Base-by-base conservation (phyloP, 805 yeast species). In the Cyberlindnera euphorbiiphila region DNA sequence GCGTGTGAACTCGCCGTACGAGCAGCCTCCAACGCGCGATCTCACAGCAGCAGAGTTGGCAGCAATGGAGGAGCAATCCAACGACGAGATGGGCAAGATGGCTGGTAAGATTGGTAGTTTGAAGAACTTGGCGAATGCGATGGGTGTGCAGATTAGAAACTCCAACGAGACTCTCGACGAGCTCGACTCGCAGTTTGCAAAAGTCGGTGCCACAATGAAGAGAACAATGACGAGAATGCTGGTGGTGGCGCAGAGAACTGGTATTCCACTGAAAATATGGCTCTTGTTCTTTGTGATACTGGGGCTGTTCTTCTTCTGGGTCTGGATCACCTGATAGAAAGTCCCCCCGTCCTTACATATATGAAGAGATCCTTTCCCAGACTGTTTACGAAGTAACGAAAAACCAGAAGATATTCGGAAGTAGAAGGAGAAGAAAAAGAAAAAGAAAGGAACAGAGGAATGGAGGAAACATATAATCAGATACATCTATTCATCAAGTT, bases 261-360 rank as follows among this genome's bases (percentile, higher is more conserved):
- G 85, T 9, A 71, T 81, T n/a, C 66, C 82, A 41, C 66, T 82
- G 67, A 71, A 74, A 42, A 66, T 72, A 6, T 81, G 89, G 89
- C 60, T 76, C 3, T 37, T 59, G 2, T 68, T 75, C 33, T 69
- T 73, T 45, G 64, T 61, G 19, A 54, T 78, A 35, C 61, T 79
- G 3, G 64, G 69, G 30, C 43, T 78, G 25, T 61, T 76, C 47
- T 76, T 76, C 57, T 66, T 73, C 46, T 60, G 68, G 60, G 74
- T 73, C 5, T 69, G 75, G 74, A 53, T 66, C n/a, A 37, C 32
- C 5, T 45, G 24, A 36, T 10, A 7, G n/a, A n/a, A n/a, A n/a
- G n/a, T n/a, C n/a, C n/a, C n/a, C n/a, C n/a, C n/a, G n/a, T n/a
- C n/a, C n/a, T n/a, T n/a, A n/a, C n/a, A n/a, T n/a, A n/a, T n/a